phyloP scores from a whole-genome alignment of 2,329 filamentous ascomycete species.

The Apiospora hydei region DNA sequence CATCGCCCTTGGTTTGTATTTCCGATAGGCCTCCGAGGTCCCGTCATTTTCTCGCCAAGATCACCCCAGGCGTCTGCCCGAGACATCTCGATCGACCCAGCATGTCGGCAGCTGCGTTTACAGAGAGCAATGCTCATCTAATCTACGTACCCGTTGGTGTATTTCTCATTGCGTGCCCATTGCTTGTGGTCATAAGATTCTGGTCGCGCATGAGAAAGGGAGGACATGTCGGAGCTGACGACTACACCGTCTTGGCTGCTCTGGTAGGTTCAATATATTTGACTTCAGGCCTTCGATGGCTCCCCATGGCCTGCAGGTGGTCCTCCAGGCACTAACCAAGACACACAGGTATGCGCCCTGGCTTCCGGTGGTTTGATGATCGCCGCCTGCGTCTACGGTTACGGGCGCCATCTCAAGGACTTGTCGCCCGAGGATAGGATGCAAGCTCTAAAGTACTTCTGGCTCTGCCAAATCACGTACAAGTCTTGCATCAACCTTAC shows the following conservation, averaged over 20 bases:
- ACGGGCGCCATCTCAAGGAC: conserved; percentile 36
- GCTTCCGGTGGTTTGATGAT: conserved; percentile 37
- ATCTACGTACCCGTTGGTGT: conserved; percentile 37
- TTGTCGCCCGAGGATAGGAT: conserved; percentile 33
- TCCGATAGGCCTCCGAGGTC: not conserved
- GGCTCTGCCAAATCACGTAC: conserved; percentile 43
- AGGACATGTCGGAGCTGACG: conserved; percentile 37
- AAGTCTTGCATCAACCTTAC: conserved; percentile 44
- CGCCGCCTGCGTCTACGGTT: conserved; percentile 39
- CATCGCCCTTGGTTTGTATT: not conserved
- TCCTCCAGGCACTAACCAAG: not conserved
- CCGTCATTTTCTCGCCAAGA: not conserved
- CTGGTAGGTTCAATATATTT: conserved; percentile 30
- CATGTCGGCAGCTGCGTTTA: not conserved
- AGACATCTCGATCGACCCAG: not conserved
- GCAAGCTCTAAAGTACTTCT: conserved; percentile 42
- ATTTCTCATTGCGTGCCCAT: conserved; percentile 38
- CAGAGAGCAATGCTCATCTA: conserved; percentile 32
- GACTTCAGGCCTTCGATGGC: not conserved
- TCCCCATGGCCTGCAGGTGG: no score
- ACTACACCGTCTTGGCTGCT: conserved; percentile 39
- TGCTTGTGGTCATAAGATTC: conserved; percentile 37
- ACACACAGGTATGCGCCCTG: conserved; percentile 36
- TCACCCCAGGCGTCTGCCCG: not conserved
- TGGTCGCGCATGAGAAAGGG: conserved; percentile 38